A percentile compares a stretch with the other conserved stretches of the same genome.
Conservation (phyloP, 225 moss, liverwort and hornwort genomes). For the Straminergon stramineum region DNA sequence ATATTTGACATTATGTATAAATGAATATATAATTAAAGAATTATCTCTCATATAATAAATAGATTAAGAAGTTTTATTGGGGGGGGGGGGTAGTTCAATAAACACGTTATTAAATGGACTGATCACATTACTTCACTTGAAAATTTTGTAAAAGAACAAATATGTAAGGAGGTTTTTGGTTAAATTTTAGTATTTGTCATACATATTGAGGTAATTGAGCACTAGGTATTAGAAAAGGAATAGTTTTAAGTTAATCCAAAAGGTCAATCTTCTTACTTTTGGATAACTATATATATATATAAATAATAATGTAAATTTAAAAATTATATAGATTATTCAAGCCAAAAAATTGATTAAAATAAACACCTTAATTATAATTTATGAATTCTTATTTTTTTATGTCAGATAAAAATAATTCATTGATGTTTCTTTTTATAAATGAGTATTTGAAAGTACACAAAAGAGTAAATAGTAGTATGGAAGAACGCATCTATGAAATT, state of each 20-base stretch:
- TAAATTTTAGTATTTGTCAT: neutral
- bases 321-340: neutral
- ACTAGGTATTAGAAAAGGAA: neutral
- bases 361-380: no score
- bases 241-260: neutral
- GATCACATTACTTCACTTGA: neutral
- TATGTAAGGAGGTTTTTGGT: neutral
- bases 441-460: neutral
- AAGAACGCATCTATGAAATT: neutral
- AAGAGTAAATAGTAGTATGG: neutral
- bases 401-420: neutral
- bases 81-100: neutral
- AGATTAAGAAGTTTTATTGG: no score
- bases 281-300: neutral
- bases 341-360: no score
- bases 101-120: neutral
- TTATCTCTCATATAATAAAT: neutral
- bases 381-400: neutral
- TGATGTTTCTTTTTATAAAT: neutral
- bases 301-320: no score
- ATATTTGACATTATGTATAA: no score
- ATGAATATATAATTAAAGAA: fast-evolving
- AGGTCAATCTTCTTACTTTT: neutral
- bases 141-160: neutral
- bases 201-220: neutral